Percentiles rank a stretch among this genome's conserved stretches.
phyloP scores from a whole-genome alignment of 208 protist species.

The Tetramitus jugosus region DNA sequence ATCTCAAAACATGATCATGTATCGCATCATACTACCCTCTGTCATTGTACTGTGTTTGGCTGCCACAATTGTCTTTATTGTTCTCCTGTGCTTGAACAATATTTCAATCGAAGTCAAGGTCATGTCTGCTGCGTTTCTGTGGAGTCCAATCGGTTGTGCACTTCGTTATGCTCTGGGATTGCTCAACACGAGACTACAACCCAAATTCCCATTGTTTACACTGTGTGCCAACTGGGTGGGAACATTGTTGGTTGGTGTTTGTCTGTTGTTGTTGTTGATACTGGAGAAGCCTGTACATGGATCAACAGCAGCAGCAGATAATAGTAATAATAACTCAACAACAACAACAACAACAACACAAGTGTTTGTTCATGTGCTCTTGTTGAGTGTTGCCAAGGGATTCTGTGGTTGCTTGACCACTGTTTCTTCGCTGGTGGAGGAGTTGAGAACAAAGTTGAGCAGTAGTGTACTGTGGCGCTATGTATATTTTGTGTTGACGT shows the following conservation, averaged over 20 bases:
- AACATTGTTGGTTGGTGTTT: neutral
- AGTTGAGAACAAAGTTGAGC: neutral
- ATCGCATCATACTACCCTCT: neutral
- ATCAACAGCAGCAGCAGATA: too few relatives aligned
- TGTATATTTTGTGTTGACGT: too few relatives aligned
- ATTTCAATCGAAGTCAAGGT: neutral
- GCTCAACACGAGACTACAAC: neutral
- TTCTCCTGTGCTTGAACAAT: neutral
- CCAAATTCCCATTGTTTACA: neutral
- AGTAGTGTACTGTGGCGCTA: too few relatives aligned
- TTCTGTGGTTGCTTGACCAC: neutral
- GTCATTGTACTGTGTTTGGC: too few relatives aligned
- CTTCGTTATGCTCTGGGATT: neutral
- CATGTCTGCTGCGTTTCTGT: neutral
- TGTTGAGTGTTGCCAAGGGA: neutral
- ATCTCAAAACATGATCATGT: too few relatives aligned
- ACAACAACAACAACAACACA: too few relatives aligned
- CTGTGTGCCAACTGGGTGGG: neutral
- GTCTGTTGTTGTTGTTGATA: too few relatives aligned
- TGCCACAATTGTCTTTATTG: neutral
- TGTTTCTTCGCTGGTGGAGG: too few relatives aligned
- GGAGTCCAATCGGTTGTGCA: neutral
- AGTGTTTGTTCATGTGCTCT: neutral
- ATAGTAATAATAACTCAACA: too few relatives aligned
- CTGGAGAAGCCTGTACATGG: too few relatives aligned